Evolutionary conservation across 164 flowering plant genomes (phyloP), one percentile per base, ranked within the genome.

Genomic region (Cinnamomum chago): DNA sequence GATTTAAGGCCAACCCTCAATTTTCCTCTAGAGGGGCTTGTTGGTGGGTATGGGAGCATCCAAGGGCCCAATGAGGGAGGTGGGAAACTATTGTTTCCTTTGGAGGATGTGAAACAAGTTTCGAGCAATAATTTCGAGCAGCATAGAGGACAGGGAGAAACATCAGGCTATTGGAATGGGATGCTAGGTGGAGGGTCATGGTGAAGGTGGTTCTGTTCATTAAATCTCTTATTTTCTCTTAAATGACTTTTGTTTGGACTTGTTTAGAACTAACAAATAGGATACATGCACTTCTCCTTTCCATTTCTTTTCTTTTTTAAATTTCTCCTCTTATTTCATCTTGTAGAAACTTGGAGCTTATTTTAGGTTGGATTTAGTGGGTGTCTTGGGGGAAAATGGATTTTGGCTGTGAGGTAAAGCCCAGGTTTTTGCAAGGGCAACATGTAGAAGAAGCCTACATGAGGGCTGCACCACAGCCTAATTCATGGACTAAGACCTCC

Each of bases 121-220:
- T 78, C 93, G 60, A 83, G 58, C 67, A 76, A 15, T 58, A 70
- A 80, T 47, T 71, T 71, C 72, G 85, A 75, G 68, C 71, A 68
- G 50, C 82, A 68, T 79, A 85, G 83, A 68, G 87, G 79, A 73
- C 85, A 86, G 70, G 91, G 83, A 27, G 88, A 85, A 72, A 81
- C 94, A 70, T 72, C 85, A 76, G 97, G 97, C 68, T 93, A 86
- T 76, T 93, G 98, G 97, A 88, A 82, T 88, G 95, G 97, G 67
- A 88, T 90, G 87, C 70, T 90, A 68, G 92, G 92, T 65, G 92
- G 90, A 77, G 95, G 97, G 72, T 86, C 95, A 78, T 90, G 92
- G 92, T 93, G 9, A 75, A 70, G 72, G 72, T 40, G 47, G 72
- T 70, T 40, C 27, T 64, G 62, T 62, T 30, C 64, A 28, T 72